Conservation (phyloP, 2,329 filamentous ascomycete species). For the Neofusicoccum umdonicola region DNA sequence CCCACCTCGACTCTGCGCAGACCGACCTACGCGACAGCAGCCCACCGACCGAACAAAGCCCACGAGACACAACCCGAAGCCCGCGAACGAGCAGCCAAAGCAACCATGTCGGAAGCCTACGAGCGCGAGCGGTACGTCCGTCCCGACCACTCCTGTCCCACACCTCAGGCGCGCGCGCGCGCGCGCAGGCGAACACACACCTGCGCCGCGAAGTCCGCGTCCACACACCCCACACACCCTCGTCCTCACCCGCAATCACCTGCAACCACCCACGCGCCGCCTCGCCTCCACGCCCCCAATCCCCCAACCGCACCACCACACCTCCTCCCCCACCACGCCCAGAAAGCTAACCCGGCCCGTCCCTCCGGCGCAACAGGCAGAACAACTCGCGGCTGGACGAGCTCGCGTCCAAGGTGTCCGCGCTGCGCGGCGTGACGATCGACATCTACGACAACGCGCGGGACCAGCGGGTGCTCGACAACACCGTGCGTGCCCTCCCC, state of each 20-base stretch:
- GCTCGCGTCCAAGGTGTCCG: constrained; percentile 85
- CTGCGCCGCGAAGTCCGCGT: not conserved
- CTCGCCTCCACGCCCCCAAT: not conserved
- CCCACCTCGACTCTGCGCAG: not conserved
- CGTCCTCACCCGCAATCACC: not conserved
- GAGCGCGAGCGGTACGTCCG: constrained; percentile 56
- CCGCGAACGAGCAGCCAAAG: not conserved
- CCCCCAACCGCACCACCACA: not conserved
- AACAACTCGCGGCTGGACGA: constrained; percentile 94
- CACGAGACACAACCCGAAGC: not conserved
- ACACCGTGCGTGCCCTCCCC: constrained; percentile 60
- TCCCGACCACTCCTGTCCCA: not conserved
- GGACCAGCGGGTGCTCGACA: constrained; percentile 83
- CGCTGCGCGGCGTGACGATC: constrained; percentile 87
- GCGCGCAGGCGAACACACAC: not conserved
- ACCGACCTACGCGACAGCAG: too few relatives aligned
- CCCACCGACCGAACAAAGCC: not conserved
- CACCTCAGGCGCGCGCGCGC: not conserved
- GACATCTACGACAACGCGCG: constrained; percentile 98
- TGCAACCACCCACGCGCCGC: not conserved
- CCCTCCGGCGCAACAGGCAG: constrained; percentile 55
- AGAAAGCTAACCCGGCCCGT: constrained; percentile 17
- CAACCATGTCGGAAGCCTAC: constrained; percentile 56
- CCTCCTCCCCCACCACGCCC: not conserved
- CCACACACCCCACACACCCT: not conserved